phyloP scores from a whole-genome alignment of 2,329 filamentous ascomycete genomes.

The Nothomitra cinnamomea region DNA sequence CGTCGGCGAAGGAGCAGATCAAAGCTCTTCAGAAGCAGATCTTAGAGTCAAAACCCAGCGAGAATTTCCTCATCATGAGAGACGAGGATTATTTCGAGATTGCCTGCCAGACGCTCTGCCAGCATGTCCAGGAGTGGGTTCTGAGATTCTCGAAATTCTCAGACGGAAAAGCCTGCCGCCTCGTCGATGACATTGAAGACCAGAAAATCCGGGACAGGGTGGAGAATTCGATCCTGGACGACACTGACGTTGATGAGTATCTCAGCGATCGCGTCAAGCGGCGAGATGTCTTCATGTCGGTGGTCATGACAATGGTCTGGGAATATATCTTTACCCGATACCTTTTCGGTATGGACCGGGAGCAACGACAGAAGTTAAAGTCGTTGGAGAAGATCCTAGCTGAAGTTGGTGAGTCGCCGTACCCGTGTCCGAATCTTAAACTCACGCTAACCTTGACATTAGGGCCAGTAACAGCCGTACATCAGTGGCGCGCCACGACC shows the following conservation, averaged over 20 bases:
- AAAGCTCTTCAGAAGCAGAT: conserved; percentile 42
- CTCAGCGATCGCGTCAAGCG: conserved; percentile 75
- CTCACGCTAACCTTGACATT: conserved; percentile 10
- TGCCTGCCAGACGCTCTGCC: conserved; percentile 85
- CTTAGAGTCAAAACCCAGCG: conserved; percentile 36
- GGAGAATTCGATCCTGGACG: conserved; percentile 87
- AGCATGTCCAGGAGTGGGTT: conserved; percentile 95
- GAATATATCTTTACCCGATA: conserved; percentile 97
- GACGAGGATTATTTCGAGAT: conserved; percentile 94
- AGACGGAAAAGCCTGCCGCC: conserved; percentile 71
- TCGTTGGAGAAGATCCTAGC: conserved; percentile 78
- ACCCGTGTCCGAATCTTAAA: not conserved
- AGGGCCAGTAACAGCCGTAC: conserved; percentile 66
- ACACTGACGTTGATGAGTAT: conserved; percentile 78
- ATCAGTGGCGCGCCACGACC: conserved; percentile 92
- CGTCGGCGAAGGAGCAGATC: conserved; percentile 47
- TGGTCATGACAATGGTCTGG: conserved; percentile 99
- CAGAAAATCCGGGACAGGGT: conserved; percentile 88
- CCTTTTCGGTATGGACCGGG: conserved; percentile 94
- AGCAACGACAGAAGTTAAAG: conserved; percentile 95
- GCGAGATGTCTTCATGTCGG: conserved; percentile 93
- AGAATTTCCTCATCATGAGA: conserved; percentile 61
- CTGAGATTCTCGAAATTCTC: conserved; percentile 96
- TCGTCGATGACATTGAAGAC: conserved; percentile 70
- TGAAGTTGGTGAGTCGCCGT: conserved; percentile 47